Base-by-base conservation (phyloP, 768 basidiomycete genomes). In the Lentinula lateritia region DNA sequence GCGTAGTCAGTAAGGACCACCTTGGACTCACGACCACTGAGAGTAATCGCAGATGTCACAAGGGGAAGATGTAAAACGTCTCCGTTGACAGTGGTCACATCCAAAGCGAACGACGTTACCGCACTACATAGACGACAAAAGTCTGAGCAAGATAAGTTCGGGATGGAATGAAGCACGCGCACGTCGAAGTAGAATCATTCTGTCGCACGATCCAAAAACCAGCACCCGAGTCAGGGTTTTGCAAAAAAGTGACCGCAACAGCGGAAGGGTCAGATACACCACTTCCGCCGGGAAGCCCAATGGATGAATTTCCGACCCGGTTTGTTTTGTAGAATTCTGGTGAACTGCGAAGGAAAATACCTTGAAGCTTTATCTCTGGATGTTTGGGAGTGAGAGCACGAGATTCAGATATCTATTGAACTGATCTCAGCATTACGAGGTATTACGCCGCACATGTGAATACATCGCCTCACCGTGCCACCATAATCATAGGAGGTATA, bases 401-500 rank as follows among this genome's bases (percentile, higher is more conserved):
- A 36, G 72, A 74, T 68, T 86, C 85, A 23, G 83, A 50, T 20
- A 50, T 50, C 50, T 50, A 32, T 8, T 32, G 13, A 7, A 9
- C 32, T 12, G 32, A 50, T 32, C 1, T 50, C 28, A 50, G 2
- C 23, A 23, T 23, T 23, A 23, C 23, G 23, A 23, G 23, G 32
- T 74, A 56, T 90, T 82, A 73, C 80, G 60, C 28, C 28, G 28
- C 7, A 50, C 28, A 41, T 5, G 43, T 23, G n/a, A 18, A 23
- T 5, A 46, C 18, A 23, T 32, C 20, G 12, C 2, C 69, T 62
- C 63, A 82, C 80, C 23, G 87, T 73, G 45, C 85, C 79, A 23
- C 91, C 92, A 60, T 94, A 94, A 72, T 94, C 92, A 58, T 94
- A 94, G 28, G 89, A 90, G 1, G 82, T 65, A 38, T 68, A 69